phyloP scores from a whole-genome alignment of 176 grass and related monocot genomes.

The Lolium multiflorum region DNA sequence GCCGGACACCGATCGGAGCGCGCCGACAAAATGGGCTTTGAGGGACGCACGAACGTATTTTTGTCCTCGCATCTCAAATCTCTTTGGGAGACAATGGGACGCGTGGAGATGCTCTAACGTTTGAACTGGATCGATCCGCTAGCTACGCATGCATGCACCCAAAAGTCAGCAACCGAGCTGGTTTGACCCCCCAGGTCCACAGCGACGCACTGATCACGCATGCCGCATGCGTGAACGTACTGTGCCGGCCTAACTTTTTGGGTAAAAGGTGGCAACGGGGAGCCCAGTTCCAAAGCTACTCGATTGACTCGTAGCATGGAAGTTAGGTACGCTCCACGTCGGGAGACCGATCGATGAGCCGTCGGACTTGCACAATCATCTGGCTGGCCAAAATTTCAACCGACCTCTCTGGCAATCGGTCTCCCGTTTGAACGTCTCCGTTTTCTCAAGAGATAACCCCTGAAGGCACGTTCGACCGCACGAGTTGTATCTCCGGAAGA shows the following conservation, averaged over 20 bases:
- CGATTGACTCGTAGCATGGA: conserved; percentile 47
- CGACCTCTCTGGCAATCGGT: background rate
- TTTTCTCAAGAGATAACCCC: background rate
- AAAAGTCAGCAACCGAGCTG: background rate
- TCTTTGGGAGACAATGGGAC: no score
- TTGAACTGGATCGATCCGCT: background rate
- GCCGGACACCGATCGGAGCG: no score
- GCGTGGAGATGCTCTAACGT: no score
- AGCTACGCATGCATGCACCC: background rate
- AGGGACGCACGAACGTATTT: no score
- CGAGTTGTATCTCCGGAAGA: no score
- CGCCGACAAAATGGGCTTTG: no score
- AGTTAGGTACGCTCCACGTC: conserved; percentile 30
- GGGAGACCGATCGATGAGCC: background rate
- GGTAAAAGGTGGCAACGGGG: conserved; percentile 10
- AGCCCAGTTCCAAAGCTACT: conserved; percentile 4
- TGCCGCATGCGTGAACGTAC: conserved; percentile 4
- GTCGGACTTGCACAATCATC: background rate
- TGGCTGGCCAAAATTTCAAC: background rate
- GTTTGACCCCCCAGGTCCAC: background rate
- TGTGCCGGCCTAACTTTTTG: conserved; percentile 22
- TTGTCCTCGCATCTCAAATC: no score
- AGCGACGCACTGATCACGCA: background rate
- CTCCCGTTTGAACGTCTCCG: background rate
- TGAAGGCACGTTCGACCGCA: no score